Evolutionary conservation across 352 stramenopile genomes (phyloP), one percentile per base, ranked within the genome.

Genomic region (Phytophthora fragariae): DNA sequence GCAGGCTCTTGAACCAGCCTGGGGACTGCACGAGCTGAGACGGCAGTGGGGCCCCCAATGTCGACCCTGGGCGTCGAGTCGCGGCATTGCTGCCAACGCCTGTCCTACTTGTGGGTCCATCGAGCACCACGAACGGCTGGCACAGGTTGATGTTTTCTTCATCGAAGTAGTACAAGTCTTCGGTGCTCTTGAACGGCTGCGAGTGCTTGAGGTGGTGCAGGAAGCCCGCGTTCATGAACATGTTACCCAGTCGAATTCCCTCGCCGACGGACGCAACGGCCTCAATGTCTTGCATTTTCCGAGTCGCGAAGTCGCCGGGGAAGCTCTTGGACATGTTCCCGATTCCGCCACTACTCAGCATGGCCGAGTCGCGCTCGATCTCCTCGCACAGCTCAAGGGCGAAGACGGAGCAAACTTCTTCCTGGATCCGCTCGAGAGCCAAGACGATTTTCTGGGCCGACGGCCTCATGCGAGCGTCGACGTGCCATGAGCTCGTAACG

Each of bases 201-300:
- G 74, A 44, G 62, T 91, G 83, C 19, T 86, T 89, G 39, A 80
- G 21, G 61, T 89, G 81, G 46, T 91, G 83, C 70, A 91, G 56
- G 46, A 84, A 80, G 1, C 83, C 81, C 5, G 83, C 72, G 53
- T 85, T 82, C 83, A 90, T 88, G 55, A 90, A 80, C 62, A 82
- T 80, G 37, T 89, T 90, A 10, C 84, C 84, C 4, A 91, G 49
- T 2, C 84, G 84, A 12, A 80, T 69, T 0, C 70, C 82, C 69
- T 92, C 84, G 11, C 67, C 72, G 5, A 75, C 63, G 1, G 64
- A 77, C 3, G 71, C 68, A 6, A 88, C 82, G 17, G 83, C 85
- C 19, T 76, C 68, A 12, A 83, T 73, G 0, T 81, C 79, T 53
- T 86, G 68, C 77, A 90, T 85, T 21, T 73, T 76, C 10, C 81